Percentiles rank a stretch among this genome's conserved stretches.
These are phyloP conservation scores for Colletotrichum sp. DNA, from an alignment of 2,329 filamentous ascomycete species.

Conservation along the genomic window DNA sequence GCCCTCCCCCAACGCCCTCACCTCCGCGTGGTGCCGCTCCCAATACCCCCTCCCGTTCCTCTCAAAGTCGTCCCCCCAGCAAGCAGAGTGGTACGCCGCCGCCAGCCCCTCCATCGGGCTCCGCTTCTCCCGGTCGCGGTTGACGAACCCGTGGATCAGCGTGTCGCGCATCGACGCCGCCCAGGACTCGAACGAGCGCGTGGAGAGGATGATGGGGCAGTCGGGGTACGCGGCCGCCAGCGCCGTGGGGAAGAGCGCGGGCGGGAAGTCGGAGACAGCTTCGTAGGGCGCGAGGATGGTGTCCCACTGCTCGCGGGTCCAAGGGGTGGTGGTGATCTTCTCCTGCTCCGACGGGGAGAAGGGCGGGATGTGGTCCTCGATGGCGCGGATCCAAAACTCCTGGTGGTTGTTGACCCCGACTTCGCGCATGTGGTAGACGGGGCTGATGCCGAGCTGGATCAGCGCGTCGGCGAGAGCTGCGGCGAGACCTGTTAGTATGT, in stretches of 20 bases:
- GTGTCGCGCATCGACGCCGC: conserved; percentile 46
- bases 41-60: conserved; percentile 26
- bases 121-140: conserved; percentile 11
- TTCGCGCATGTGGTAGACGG: conserved; percentile 39
- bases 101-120: conserved; percentile 29
- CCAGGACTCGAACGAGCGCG: conserved; percentile 64
- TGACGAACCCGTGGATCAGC: conserved; percentile 26
- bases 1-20: conserved; percentile 19
- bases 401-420: conserved; percentile 35
- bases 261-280: conserved; percentile 31
- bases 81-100: conserved; percentile 28
- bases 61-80: conserved; percentile 33
- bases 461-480: conserved; percentile 35
- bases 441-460: conserved; percentile 29
- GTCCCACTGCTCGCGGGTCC: conserved; percentile 35
- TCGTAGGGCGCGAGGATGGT: conserved; percentile 34
- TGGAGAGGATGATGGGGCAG: conserved; percentile 65
- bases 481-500: neutral
- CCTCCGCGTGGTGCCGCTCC: conserved; percentile 28
- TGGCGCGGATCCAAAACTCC: conserved; percentile 36
- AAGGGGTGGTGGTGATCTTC: conserved; percentile 15
- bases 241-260: conserved; percentile 55
- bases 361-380: conserved; percentile 34
- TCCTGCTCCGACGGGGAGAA: neutral
- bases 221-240: conserved; percentile 67